Evolutionary conservation across 2,329 filamentous ascomycete species (phyloP).

Genomic region (Nemania bipapillata): DNA sequence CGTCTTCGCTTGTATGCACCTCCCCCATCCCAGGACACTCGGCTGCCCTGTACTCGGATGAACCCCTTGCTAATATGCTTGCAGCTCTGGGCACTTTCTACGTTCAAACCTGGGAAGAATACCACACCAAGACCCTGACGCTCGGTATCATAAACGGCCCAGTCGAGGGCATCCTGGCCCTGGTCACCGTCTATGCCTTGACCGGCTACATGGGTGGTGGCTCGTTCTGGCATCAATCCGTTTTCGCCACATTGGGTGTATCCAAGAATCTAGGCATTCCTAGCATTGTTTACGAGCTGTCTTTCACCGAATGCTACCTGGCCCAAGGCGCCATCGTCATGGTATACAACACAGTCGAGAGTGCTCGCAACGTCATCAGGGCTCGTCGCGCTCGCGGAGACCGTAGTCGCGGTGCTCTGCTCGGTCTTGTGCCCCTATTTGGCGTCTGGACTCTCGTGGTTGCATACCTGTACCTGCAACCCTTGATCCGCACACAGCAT

Average conservation of each 20-base stretch:
- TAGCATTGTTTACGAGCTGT: slow-evolving; percentile 76
- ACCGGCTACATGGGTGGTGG: slow-evolving; percentile 88
- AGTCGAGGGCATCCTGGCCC: slow-evolving; percentile 89
- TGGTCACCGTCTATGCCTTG: slow-evolving; percentile 82
- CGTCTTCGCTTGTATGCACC: slow-evolving; percentile 78
- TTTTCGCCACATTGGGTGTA: slow-evolving; percentile 78
- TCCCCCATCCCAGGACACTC: slow-evolving; percentile 33
- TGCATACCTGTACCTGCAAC: slow-evolving; percentile 85
- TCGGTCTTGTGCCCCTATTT: slow-evolving; percentile 85
- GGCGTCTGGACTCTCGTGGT: slow-evolving; percentile 80
- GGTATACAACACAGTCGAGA: slow-evolving; percentile 83
- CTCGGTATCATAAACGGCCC: slow-evolving; percentile 92
- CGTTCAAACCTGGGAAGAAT: slow-evolving; percentile 98
- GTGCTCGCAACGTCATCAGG: slow-evolving; percentile 83
- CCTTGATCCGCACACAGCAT: slow-evolving; percentile 81
- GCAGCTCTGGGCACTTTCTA: slow-evolving; percentile 92
- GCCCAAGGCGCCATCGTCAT: slow-evolving; percentile 84
- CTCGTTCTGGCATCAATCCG: slow-evolving; percentile 90
- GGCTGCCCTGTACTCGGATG: background rate
- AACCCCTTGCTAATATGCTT: slow-evolving; percentile 30
- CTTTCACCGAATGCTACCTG: slow-evolving; percentile 94
- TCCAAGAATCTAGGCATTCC: slow-evolving; percentile 73
- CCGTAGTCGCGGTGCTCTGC: slow-evolving; percentile 76
- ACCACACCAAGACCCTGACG: slow-evolving; percentile 95
- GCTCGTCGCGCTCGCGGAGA: slow-evolving; percentile 80